These are phyloP conservation scores for Mycena maculata DNA, from an alignment of 768 basidiomycete genomes.

Conservation along the genomic window DNA sequence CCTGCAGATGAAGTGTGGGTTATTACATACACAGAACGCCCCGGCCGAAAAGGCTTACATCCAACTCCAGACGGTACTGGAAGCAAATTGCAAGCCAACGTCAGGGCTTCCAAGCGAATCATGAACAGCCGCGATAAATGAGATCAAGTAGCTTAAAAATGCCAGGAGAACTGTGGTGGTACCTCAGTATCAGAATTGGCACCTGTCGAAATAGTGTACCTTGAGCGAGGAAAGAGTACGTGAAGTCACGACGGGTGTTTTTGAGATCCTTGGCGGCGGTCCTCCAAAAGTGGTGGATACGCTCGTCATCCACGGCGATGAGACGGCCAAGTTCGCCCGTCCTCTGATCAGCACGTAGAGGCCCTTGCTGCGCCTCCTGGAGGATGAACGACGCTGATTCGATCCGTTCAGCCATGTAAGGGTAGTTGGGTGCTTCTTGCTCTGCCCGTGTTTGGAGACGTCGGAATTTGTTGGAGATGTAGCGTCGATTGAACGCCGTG, in stretches of 20 bases:
- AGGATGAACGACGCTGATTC: conserved; percentile 21
- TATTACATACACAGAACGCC: background rate
- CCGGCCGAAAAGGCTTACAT: conserved; percentile 5
- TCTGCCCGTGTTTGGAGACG: conserved; percentile 9
- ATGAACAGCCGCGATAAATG: conserved; percentile 26
- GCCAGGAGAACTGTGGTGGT: conserved; percentile 25
- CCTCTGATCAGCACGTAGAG: conserved; percentile 30
- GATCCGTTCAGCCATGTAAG: conserved; percentile 16
- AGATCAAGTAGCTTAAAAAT: conserved; percentile 26
- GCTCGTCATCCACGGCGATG: conserved; percentile 16
- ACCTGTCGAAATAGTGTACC: background rate
- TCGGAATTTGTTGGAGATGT: conserved; percentile 19
- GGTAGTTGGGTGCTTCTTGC: conserved; percentile 7
- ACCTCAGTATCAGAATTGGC: background rate
- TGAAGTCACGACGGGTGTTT: conserved; percentile 30
- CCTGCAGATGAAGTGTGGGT: background rate
- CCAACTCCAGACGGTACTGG: conserved; percentile 34
- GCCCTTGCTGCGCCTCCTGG: conserved; percentile 28
- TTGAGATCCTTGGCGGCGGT: conserved; percentile 25
- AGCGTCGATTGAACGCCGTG: conserved; percentile 29
- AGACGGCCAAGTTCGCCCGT: conserved; percentile 28
- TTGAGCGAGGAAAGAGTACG: conserved; percentile 31
- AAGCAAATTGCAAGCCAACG: conserved; percentile 33
- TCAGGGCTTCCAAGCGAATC: conserved; percentile 18
- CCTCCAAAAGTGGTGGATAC: conserved; percentile 25